Conservation (phyloP, 768 basidiomycete genomes). For the Peribolospora baueri region DNA sequence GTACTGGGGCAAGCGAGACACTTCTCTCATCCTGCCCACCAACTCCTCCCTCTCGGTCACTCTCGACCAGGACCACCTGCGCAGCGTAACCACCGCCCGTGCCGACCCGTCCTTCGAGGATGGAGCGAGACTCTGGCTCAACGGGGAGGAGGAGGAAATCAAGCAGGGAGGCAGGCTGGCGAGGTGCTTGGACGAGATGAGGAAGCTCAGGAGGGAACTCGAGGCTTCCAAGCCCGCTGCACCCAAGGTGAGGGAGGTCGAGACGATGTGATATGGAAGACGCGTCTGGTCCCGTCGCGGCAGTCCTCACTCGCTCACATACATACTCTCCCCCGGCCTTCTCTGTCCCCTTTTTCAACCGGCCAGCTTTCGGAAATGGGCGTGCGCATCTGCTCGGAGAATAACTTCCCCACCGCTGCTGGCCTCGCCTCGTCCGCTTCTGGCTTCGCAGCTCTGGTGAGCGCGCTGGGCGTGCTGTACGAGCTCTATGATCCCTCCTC, state of each 20-base stretch:
- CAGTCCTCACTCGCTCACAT: neutral
- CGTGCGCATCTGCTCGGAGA: slow-evolving; percentile 64
- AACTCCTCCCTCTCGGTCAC: slow-evolving; percentile 98
- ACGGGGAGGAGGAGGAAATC: slow-evolving; percentile 76
- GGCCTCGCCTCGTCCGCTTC: slow-evolving; percentile 93
- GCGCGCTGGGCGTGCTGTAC: slow-evolving; percentile 72
- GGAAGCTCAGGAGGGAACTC: slow-evolving; percentile 42
- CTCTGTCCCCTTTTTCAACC: slow-evolving; percentile 19
- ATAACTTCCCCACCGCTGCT: slow-evolving; percentile 98
- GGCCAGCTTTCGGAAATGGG: too few species aligned
- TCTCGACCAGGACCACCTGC: slow-evolving; percentile 81
- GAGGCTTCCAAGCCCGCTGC: slow-evolving; percentile 22
- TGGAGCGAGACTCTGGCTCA: slow-evolving; percentile 71
- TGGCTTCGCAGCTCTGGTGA: slow-evolving; percentile 82
- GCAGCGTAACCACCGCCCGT: slow-evolving; percentile 77
- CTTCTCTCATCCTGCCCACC: slow-evolving; percentile 78
- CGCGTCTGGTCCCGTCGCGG: neutral
- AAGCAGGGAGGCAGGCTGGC: slow-evolving; percentile 49
- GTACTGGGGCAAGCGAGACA: slow-evolving; percentile 99
- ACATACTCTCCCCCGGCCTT: slow-evolving; percentile 39
- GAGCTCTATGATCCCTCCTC: slow-evolving; percentile 22
- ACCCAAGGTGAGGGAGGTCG: neutral
- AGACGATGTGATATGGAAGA: neutral
- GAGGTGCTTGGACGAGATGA: slow-evolving; percentile 73
- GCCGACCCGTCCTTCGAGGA: slow-evolving; percentile 43